Conservation (phyloP, 225 moss, liverwort and hornwort genomes). For the Bryum argenteum region DNA sequence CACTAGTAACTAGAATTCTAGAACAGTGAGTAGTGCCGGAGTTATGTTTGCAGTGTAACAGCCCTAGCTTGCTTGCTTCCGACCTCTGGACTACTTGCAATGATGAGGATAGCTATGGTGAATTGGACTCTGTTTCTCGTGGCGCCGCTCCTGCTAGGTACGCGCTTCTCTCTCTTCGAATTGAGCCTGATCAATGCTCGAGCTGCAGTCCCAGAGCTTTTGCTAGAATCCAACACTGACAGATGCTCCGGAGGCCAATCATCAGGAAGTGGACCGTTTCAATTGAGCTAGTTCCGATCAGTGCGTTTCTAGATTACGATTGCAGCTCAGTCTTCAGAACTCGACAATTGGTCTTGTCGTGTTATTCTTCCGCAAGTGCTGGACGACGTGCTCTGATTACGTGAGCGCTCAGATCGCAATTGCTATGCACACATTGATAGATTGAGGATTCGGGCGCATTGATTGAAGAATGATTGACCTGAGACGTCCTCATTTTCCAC, state of each 20-base stretch:
- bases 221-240: no score
- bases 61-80: neutral
- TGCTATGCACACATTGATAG: no score
- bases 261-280: no score
- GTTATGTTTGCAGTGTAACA: neutral
- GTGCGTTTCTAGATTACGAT: no score
- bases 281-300: no score
- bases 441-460: no score
- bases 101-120: slow-evolving; percentile 27
- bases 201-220: no score
- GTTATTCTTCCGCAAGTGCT: neutral
- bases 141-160: slow-evolving; percentile 30
- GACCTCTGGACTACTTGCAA: neutral
- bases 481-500: no score
- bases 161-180: neutral
- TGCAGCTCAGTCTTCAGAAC: neutral
- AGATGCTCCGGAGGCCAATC: no score
- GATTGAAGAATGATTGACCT: no score
- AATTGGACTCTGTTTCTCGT: slow-evolving; percentile 25
- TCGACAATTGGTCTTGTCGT: neutral
- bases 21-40: neutral
- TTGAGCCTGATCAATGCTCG: neutral
- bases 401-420: neutral
- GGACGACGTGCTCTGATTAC: neutral
- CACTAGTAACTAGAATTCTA: neutral